Conservation (phyloP, 306 rosid genomes). For the Amphicarpaea edgeworthii region DNA sequence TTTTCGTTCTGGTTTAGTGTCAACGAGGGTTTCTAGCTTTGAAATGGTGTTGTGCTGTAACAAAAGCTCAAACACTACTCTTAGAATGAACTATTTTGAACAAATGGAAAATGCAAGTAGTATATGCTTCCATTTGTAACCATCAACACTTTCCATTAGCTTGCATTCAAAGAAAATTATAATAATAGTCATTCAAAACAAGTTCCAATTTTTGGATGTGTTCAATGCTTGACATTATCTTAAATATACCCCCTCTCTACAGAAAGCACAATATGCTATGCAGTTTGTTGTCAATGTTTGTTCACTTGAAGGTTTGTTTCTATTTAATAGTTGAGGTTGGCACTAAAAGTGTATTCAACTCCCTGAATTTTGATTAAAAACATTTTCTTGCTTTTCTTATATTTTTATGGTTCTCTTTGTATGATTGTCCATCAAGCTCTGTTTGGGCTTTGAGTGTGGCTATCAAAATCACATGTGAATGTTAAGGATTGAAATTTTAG, state of each 20-base stretch:
- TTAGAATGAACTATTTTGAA: constrained; percentile 44
- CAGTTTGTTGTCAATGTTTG: constrained; percentile 38
- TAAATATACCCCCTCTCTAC: constrained; percentile 30
- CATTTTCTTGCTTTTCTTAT: background rate
- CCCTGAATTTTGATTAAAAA: constrained; percentile 10
- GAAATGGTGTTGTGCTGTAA: too few species aligned
- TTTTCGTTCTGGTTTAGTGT: too few species aligned
- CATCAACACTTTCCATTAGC: constrained; percentile 6
- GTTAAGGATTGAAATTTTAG: too few species aligned
- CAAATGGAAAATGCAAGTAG: constrained; percentile 48
- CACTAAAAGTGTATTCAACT: constrained; percentile 13
- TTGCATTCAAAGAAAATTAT: background rate
- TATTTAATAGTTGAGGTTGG: constrained; percentile 3
- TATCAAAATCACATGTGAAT: constrained; percentile 13
- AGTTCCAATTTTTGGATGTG: constrained; percentile 33
- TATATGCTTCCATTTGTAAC: constrained; percentile 35
- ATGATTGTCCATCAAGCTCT: constrained; percentile 5
- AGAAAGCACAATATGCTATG: constrained; percentile 50
- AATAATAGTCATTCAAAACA: background rate
- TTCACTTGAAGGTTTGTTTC: constrained; percentile 41
- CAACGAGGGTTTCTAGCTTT: too few species aligned
- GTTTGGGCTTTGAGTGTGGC: background rate
- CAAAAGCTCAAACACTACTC: too few species aligned
- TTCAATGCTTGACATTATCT: constrained; percentile 39
- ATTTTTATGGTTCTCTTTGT: background rate